These are phyloP conservation scores for Strobilomyces dryophilus DNA, from an alignment of 768 basidiomycete species.

Conservation along the genomic window DNA sequence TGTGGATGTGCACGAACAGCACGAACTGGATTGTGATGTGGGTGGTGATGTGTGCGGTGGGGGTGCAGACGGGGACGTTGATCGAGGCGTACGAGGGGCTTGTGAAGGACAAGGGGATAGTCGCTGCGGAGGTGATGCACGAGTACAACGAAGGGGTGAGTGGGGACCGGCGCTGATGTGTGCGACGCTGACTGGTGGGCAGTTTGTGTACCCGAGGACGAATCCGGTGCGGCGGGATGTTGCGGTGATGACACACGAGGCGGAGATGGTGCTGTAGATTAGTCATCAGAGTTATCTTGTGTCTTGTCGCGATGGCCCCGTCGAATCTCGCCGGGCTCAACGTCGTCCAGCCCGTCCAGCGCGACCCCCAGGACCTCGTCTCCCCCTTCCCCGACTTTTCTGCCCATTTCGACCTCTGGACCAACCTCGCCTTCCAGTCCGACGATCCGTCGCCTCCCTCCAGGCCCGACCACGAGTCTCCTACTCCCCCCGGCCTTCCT, in stretches of 20 bases:
- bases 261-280: constrained; percentile 49
- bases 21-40: constrained; percentile 76
- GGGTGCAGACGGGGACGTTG: constrained; percentile 52
- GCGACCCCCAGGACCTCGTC: constrained; percentile 50
- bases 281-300: background rate
- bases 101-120: constrained; percentile 69
- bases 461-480: constrained; percentile 28
- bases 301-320: constrained; percentile 44
- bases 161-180: constrained; percentile 5
- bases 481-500: constrained; percentile 19
- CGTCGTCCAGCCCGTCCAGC: constrained; percentile 56
- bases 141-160: constrained; percentile 79
- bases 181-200: background rate
- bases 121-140: constrained; percentile 76
- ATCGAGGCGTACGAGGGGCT: constrained; percentile 49
- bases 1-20: constrained; percentile 68
- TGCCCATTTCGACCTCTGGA: constrained; percentile 82
- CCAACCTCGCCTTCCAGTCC: constrained; percentile 72
- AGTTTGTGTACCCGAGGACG: constrained; percentile 85
- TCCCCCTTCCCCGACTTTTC: constrained; percentile 68
- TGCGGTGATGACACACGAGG: constrained; percentile 81
- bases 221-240: constrained; percentile 74
- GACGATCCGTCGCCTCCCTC: constrained; percentile 55
- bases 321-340: constrained; percentile 76
- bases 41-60: constrained; percentile 62